Conservation (phyloP, 305 asterid genomes). For the Nicotiana rustica region DNA sequence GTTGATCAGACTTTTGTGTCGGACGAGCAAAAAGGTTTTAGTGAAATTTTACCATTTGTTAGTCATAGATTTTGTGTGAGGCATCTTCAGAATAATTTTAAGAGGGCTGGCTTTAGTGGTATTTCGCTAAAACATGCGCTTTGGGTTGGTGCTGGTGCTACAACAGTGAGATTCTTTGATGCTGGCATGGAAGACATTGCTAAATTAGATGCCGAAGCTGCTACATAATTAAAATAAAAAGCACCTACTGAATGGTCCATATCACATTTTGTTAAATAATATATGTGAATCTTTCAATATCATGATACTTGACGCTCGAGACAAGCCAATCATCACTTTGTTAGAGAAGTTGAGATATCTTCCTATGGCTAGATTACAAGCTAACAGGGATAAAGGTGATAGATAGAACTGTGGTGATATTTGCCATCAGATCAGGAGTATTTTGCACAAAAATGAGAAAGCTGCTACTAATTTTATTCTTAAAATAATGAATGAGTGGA, state of each 20-base stretch:
- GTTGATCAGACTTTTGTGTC: too few species aligned
- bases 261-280: slow-evolving; percentile 6
- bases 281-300: background rate
- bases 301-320: background rate
- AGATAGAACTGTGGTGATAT: background rate
- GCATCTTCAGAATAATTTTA: background rate
- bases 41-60: too few species aligned
- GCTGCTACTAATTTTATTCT: background rate
- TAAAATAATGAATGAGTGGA: background rate
- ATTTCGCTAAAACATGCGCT: background rate
- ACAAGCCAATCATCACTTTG: background rate
- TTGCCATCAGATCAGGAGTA: background rate
- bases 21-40: too few species aligned
- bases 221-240: background rate
- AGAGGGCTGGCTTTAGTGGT: background rate
- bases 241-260: background rate
- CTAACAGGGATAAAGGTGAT: background rate
- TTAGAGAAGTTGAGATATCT: background rate
- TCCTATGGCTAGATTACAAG: background rate
- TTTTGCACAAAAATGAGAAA: background rate
- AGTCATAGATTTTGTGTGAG: too few species aligned
- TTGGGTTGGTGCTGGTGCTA: background rate
- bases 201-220: background rate
- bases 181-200: background rate
- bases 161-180: background rate